A percentile compares a stretch with the other conserved stretches of the same genome.
Conservation (phyloP, 352 stramenopile species). For the Globisporangium nunn region DNA sequence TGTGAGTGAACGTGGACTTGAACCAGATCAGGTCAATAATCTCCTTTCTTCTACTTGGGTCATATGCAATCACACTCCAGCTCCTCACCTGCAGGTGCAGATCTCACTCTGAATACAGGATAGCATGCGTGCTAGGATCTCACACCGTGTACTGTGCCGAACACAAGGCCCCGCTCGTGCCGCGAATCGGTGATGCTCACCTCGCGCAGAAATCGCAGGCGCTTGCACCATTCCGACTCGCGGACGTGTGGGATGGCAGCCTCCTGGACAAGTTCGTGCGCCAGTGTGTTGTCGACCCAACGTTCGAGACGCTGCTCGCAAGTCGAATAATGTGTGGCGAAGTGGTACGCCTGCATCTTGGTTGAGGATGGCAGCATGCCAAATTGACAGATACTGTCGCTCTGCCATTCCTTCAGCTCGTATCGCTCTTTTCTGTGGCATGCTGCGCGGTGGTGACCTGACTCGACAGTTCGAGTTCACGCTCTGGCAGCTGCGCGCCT, state of each 20-base stretch:
- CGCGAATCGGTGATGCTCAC: slow-evolving; percentile 4
- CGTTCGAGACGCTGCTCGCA: slow-evolving; percentile 20
- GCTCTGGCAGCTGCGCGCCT: slow-evolving; percentile 32
- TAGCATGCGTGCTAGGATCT: background rate
- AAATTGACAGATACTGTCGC: background rate
- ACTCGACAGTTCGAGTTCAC: slow-evolving; percentile 49
- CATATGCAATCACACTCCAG: slow-evolving; percentile 7
- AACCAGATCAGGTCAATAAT: background rate
- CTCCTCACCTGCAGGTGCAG: slow-evolving; percentile 8
- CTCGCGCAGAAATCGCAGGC: background rate
- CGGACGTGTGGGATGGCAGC: slow-evolving; percentile 16
- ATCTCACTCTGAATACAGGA: background rate
- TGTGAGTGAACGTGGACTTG: slow-evolving; percentile 9
- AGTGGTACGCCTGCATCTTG: slow-evolving; percentile 13
- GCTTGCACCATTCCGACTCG: slow-evolving; percentile 1
- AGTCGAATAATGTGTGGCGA: slow-evolving; percentile 30
- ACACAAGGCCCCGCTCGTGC: slow-evolving; percentile 1
- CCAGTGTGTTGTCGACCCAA: slow-evolving; percentile 20
- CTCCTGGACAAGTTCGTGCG: slow-evolving; percentile 18
- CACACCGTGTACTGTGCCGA: no score
- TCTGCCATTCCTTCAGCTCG: slow-evolving; percentile 17
- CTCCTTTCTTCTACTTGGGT: background rate
- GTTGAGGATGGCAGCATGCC: background rate
- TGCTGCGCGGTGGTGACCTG: slow-evolving; percentile 34
- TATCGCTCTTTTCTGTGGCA: slow-evolving; percentile 39